Evolutionary conservation across 345 rosid genomes (phyloP).

Genomic region (Eucalyptus leucophloia): DNA sequence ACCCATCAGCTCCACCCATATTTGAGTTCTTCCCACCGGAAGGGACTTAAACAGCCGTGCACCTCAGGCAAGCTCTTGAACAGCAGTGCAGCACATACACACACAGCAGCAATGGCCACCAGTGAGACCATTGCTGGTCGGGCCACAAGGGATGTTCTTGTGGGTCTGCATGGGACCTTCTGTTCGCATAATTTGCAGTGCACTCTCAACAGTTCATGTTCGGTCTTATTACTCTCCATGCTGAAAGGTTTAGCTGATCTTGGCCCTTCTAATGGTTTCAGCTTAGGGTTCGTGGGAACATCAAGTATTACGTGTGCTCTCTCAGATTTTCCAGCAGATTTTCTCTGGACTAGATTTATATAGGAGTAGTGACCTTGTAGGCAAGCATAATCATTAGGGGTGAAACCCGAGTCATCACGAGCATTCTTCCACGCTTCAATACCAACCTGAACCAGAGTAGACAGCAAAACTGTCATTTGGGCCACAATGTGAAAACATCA

Average conservation of each 20-base stretch:
- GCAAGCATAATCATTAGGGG: slow-evolving; percentile 53
- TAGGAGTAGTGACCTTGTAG: slow-evolving; percentile 38
- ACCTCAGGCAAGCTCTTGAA: slow-evolving; percentile 65
- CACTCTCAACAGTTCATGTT: not conserved
- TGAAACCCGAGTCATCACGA: slow-evolving; percentile 33
- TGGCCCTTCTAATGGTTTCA: slow-evolving; percentile 8
- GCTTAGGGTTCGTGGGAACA: slow-evolving; percentile 14
- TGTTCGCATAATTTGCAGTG: slow-evolving; percentile 34
- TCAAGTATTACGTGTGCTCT: slow-evolving; percentile 23
- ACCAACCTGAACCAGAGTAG: slow-evolving; percentile 29
- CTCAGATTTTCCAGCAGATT: slow-evolving; percentile 19
- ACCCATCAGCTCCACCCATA: slow-evolving; percentile 35
- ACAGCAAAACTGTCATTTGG: not conserved
- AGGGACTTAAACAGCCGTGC: slow-evolving; percentile 27
- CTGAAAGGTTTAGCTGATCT: not conserved
- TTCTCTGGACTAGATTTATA: slow-evolving; percentile 41
- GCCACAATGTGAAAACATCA: not conserved
- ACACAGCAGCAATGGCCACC: slow-evolving; percentile 58
- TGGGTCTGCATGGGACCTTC: slow-evolving; percentile 12
- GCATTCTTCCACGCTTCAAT: slow-evolving; percentile 51
- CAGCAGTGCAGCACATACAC: slow-evolving; percentile 55
- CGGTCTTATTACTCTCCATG: slow-evolving; percentile 12
- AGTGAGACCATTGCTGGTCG: slow-evolving; percentile 50
- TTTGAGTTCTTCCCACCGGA: slow-evolving; percentile 55
- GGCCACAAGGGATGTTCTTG: slow-evolving; percentile 19